A percentile compares a stretch with the other conserved stretches of the same genome.
Evolutionary conservation across 768 basidiomycete species (phyloP).

Genomic region (Pulveroboletus sp.): DNA sequence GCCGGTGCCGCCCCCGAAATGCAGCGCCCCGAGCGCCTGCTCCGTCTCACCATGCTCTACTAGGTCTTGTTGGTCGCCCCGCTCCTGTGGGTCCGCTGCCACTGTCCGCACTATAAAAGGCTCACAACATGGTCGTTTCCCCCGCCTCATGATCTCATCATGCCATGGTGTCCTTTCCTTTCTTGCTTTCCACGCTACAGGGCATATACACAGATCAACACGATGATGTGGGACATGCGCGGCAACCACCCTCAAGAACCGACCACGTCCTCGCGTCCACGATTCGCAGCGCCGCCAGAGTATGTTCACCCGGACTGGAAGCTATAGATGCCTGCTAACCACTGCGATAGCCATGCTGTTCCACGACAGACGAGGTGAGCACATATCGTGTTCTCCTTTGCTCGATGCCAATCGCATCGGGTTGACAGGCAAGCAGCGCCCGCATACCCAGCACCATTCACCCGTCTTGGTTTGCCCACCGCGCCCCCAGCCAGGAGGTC

Average conservation of each 20-base stretch:
- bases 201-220: constrained; percentile 30
- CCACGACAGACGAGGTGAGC: constrained; percentile 14
- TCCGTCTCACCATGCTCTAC: constrained; percentile 20
- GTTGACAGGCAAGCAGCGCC: constrained; percentile 15
- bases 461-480: constrained; percentile 16
- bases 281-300: constrained; percentile 14
- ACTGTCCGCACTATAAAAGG: constrained; percentile 25
- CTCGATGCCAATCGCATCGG: background rate
- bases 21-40: constrained; percentile 14
- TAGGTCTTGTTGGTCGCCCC: constrained; percentile 20
- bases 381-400: background rate
- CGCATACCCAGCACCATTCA: constrained; percentile 14
- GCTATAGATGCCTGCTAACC: background rate
- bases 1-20: constrained; percentile 23
- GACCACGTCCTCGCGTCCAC: constrained; percentile 9
- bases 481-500: constrained; percentile 14
- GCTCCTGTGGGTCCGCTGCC: constrained; percentile 17
- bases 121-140: background rate
- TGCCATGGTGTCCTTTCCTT: constrained; percentile 30
- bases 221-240: constrained; percentile 27
- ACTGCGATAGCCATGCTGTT: constrained; percentile 7
- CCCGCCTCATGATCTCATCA: constrained; percentile 12
- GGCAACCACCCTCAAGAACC: constrained; percentile 15
- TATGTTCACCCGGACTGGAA: constrained; percentile 8
- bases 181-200: constrained; percentile 32